Evolutionary conservation across 495 filamentous ascomycete species (phyloP), one percentile per base, ranked within the genome.

Genomic region (Hypoxylon perforatum): DNA sequence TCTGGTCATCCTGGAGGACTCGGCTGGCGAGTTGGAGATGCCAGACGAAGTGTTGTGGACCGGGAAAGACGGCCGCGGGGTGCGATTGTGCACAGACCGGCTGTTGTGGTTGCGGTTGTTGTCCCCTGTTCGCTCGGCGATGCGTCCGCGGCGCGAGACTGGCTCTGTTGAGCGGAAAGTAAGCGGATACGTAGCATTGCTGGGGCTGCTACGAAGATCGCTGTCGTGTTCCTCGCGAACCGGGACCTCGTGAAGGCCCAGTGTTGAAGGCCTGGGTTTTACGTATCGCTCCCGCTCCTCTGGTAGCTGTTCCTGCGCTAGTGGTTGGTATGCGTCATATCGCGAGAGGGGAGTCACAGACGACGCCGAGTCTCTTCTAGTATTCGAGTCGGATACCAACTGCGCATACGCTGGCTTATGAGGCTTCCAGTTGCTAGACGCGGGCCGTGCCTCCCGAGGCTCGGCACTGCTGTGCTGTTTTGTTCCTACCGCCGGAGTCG

Each of bases 341-440:
- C 23, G 17, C 14, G 56, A 55, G 11, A n/a, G 33, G 3, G 12
- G 46, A 4, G 1, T 1, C 22, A 15, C 15, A 12, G 38, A 48
- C 18, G 42, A 23, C 15, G 6, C 15, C 1, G 12, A 7, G 10
- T 46, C 44, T 1, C 30, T 57, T 11, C 30, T 4, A 2, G 46
- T 48, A 11, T 58, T 55, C 41, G 5, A 42, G 6, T 46, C 41
- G 17, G 45, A 23, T 0, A 12, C 5, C 2, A 1, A 1, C 12
- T 38, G 64, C 25, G 36, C 15, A 53, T 73, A 71, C 10, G 19
- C 17, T 19, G 57, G 52, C 45, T 39, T 57, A 10, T 48, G 48
- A 0, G 64, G 61, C 9, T 22, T 39, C 65, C 58, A 63, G 6
- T 19, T 2, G 28, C 5, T 7, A 15, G n/a, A 47, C 6, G 4